A percentile compares a stretch with the other conserved stretches of the same genome.
phyloP scores from a whole-genome alignment of 768 basidiomycete genomes.

The Roridomyces roridus region DNA sequence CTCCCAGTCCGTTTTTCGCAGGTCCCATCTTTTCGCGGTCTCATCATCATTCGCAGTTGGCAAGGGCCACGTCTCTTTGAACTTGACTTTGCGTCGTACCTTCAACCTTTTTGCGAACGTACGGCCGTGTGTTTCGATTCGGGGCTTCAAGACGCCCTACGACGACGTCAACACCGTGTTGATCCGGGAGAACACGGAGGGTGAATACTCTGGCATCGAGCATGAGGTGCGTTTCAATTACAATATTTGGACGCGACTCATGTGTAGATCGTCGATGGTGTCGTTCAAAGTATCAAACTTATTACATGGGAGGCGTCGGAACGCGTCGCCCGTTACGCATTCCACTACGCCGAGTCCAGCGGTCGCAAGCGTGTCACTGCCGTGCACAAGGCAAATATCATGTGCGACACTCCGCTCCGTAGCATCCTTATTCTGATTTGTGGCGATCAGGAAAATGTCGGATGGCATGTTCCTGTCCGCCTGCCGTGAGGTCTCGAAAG shows the following conservation, averaged over 20 bases:
- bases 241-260: conserved; percentile 52
- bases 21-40: not conserved
- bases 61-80: conserved; percentile 98
- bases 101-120: conserved; percentile 99
- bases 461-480: conserved; percentile 99
- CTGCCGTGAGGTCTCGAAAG: conserved; percentile 94
- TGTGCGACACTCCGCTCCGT: conserved; percentile 57
- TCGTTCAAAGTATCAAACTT: conserved; percentile 99
- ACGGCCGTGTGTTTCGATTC: conserved; percentile 93
- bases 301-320: conserved; percentile 99
- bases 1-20: conserved; percentile 84
- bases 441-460: conserved; percentile 91
- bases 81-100: conserved; percentile 94
- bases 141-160: conserved; percentile 98
- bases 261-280: conserved; percentile 76
- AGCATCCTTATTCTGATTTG: conserved; percentile 16
- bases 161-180: conserved; percentile 98
- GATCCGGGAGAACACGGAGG: conserved; percentile 99
- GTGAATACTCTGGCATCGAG: conserved; percentile 99
- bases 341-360: conserved; percentile 92
- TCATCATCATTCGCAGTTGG: conserved; percentile 65
- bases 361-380: conserved; percentile 94
- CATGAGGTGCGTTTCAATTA: conserved; percentile 73
- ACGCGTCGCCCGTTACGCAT: conserved; percentile 97
- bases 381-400: conserved; percentile 99